These are phyloP conservation scores for Penium margaritaceum DNA, from an alignment of 139 green algal species.

Conservation along the genomic window DNA sequence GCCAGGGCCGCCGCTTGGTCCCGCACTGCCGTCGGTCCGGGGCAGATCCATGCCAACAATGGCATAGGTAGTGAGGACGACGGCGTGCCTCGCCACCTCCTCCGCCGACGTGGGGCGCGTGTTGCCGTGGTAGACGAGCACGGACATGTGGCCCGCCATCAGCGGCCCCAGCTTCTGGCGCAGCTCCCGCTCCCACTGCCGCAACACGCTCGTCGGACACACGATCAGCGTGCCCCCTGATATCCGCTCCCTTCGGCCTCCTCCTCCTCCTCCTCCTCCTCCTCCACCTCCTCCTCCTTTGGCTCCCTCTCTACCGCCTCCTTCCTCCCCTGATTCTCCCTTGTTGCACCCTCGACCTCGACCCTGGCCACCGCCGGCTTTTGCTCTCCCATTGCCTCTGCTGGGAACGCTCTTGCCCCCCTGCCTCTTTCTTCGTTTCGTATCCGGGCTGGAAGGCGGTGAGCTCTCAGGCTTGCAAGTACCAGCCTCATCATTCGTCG, in stretches of 20 bases:
- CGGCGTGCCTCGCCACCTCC: slow-evolving; percentile 51
- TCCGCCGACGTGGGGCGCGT: slow-evolving; percentile 11
- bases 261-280: not conserved
- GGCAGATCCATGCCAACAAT: slow-evolving; percentile 63
- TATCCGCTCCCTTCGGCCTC: slow-evolving; percentile 1
- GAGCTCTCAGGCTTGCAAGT: no score
- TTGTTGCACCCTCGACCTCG: no score
- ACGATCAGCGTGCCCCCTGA: slow-evolving; percentile 71
- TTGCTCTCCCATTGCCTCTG: no score
- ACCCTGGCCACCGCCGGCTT: no score
- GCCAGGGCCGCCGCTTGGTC: not conserved
- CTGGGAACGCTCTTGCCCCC: no score
- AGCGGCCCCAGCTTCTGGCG: slow-evolving; percentile 53
- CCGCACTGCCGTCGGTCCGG: not conserved
- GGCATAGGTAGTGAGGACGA: slow-evolving; percentile 84
- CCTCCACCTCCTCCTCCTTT: not conserved
- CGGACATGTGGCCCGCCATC: not conserved
- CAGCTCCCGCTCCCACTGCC: slow-evolving; percentile 77
- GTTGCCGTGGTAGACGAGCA: not conserved
- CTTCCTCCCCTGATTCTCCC: not conserved
- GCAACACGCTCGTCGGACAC: slow-evolving; percentile 72
- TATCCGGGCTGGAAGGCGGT: no score
- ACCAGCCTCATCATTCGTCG: no score
- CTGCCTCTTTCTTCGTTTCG: no score
- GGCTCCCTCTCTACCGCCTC: not conserved